A percentile compares a stretch with the other conserved stretches of the same genome.
These are phyloP conservation scores for Cladochytrium replicatum DNA, from an alignment of 192 early-diverging fungal genomes.

Conservation along the genomic window DNA sequence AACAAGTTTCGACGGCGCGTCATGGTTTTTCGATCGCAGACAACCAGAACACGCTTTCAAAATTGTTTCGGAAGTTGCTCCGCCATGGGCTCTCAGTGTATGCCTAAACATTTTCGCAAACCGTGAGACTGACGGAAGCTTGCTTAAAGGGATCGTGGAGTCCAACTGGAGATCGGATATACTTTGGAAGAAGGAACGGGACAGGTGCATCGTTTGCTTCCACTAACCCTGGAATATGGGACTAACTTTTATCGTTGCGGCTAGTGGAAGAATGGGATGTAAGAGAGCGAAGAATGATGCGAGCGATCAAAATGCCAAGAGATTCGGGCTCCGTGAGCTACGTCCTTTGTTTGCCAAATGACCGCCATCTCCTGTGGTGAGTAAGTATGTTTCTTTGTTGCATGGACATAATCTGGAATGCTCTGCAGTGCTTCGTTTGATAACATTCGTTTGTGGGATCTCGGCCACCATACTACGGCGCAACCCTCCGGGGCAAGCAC, in stretches of 20 bases:
- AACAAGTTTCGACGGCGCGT: constrained; percentile 32
- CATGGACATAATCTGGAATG: neutral
- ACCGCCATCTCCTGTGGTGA: constrained; percentile 74
- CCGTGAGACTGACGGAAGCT: neutral
- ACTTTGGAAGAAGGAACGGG: constrained; percentile 79
- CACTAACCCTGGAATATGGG: neutral
- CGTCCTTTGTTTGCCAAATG: constrained; percentile 68
- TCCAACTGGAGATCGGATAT: constrained; percentile 68
- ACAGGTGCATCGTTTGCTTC: constrained; percentile 36
- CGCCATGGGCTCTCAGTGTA: constrained; percentile 35
- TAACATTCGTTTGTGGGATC: constrained; percentile 87
- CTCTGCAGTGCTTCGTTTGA: constrained; percentile 70
- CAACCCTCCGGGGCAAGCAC: too few relatives aligned
- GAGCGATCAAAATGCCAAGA: constrained; percentile 69
- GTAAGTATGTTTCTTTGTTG: constrained; percentile 1
- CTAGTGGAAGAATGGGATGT: constrained; percentile 86
- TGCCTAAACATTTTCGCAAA: neutral
- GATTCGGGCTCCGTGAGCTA: constrained; percentile 81
- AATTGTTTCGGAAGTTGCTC: constrained; percentile 12
- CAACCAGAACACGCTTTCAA: constrained; percentile 2
- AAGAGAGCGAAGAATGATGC: constrained; percentile 47
- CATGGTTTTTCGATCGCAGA: constrained; percentile 25
- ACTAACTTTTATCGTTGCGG: neutral
- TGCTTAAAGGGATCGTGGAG: constrained; percentile 62
- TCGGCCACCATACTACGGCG: too few relatives aligned